These are phyloP conservation scores for Xylaria sp. DNA, from an alignment of 2,329 filamentous ascomycete genomes.

Conservation along the genomic window DNA sequence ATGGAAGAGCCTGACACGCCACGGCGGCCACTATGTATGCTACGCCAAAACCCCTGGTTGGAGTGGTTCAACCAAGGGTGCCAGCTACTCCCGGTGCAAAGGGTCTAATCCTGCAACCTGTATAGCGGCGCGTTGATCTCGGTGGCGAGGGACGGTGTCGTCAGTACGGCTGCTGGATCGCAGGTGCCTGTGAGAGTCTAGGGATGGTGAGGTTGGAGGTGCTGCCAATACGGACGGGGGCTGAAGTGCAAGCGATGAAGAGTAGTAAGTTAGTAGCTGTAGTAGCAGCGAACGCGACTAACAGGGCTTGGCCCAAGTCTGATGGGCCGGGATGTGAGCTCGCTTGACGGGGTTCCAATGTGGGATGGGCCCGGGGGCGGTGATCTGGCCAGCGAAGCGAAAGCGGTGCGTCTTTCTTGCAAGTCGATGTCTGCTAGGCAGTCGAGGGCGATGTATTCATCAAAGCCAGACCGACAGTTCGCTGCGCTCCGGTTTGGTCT, in stretches of 20 bases:
- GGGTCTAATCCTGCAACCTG: constrained; percentile 40
- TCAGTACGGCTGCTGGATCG: constrained; percentile 35
- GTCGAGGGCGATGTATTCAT: constrained; percentile 35
- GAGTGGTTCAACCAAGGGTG: constrained; percentile 32
- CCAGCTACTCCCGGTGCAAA: constrained; percentile 34
- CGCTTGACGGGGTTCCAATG: constrained; percentile 41
- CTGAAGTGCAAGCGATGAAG: constrained; percentile 36
- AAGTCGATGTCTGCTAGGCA: constrained; percentile 42
- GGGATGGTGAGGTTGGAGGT: constrained; percentile 35
- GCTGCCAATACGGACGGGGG: constrained; percentile 31
- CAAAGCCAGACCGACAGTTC: constrained; percentile 25
- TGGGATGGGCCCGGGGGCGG: constrained; percentile 26
- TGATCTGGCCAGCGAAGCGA: constrained; percentile 40
- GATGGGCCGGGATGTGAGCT: constrained; percentile 34
- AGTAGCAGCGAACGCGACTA: neutral
- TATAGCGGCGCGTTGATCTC: constrained; percentile 29
- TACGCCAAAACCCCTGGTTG: constrained; percentile 37
- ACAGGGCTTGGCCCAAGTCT: constrained; percentile 18
- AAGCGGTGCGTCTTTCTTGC: constrained; percentile 37
- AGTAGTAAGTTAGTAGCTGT: neutral
- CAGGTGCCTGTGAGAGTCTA: constrained; percentile 24
- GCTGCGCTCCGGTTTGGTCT: constrained; percentile 12
- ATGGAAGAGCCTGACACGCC: constrained; percentile 38
- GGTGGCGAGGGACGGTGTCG: constrained; percentile 33
- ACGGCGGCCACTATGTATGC: constrained; percentile 42